Evolutionary conservation across 768 basidiomycete genomes (phyloP).

Genomic region (Lactifluus volemus): DNA sequence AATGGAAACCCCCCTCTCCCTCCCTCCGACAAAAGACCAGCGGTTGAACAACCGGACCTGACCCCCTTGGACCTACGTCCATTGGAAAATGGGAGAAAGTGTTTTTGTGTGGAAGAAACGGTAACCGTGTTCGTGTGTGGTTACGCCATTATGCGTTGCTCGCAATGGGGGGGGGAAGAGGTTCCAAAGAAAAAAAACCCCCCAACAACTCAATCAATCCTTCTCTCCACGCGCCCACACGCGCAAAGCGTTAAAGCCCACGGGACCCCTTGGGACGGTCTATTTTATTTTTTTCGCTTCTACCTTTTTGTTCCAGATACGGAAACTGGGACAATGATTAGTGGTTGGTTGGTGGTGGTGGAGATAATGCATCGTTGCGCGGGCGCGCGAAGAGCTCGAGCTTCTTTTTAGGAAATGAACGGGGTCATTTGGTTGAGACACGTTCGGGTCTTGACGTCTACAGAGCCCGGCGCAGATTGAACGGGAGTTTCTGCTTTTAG

Average conservation of each 20-base stretch:
- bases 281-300: not conserved
- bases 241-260: not conserved
- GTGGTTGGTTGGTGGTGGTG: not conserved
- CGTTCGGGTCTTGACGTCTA: not conserved
- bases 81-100: too few relatives aligned
- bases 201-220: too few relatives aligned
- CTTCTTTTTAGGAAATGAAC: not conserved
- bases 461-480: not conserved
- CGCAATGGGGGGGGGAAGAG: too few relatives aligned
- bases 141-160: too few relatives aligned
- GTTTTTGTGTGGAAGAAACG: too few relatives aligned
- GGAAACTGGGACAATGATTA: not conserved
- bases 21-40: too few relatives aligned
- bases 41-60: too few relatives aligned
- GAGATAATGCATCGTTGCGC: not conserved
- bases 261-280: not conserved
- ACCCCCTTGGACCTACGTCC: too few relatives aligned
- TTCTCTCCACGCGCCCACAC: too few relatives aligned
- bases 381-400: not conserved
- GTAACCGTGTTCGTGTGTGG: too few relatives aligned
- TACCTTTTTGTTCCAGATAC: conserved; percentile 6
- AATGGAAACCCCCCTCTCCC: conserved; percentile 11
- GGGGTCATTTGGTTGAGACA: not conserved
- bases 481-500: not conserved
- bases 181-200: too few relatives aligned